phyloP scores from a whole-genome alignment of 352 stramenopile genomes.

The Phytophthora capsici region DNA sequence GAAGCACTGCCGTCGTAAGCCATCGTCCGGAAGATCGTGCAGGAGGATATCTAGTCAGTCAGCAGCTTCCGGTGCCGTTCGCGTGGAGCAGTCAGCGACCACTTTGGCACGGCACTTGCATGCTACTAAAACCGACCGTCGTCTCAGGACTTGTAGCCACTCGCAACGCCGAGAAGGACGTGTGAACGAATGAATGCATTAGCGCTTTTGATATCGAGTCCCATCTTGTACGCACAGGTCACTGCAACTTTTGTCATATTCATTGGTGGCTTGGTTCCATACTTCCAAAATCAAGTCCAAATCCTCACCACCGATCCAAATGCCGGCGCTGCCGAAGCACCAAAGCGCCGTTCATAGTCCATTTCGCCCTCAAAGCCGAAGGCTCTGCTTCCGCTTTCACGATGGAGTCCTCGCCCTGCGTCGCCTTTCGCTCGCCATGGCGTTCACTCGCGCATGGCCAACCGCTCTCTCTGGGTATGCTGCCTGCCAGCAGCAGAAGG shows the following conservation, averaged over 20 bases:
- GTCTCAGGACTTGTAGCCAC: conserved; percentile 9
- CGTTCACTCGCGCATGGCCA: conserved; percentile 40
- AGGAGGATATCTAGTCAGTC: conserved; percentile 90
- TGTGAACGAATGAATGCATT: conserved; percentile 23
- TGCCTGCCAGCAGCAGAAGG: conserved; percentile 71
- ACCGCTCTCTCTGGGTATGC: conserved; percentile 36
- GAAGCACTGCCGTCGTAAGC: conserved; percentile 91
- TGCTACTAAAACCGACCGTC: conserved; percentile 36
- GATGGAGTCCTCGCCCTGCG: conserved; percentile 71
- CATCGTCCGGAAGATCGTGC: conserved; percentile 92
- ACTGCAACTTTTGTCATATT: too few species aligned
- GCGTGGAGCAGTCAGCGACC: background rate
- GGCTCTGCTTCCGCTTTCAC: conserved; percentile 24
- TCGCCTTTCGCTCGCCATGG: conserved; percentile 55
- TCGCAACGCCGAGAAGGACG: background rate
- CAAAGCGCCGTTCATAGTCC: conserved; percentile 13
- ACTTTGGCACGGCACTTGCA: background rate
- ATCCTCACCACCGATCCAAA: too few species aligned
- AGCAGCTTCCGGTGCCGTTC: conserved; percentile 4
- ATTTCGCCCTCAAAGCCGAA: conserved; percentile 32
- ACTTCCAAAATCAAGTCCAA: too few species aligned
- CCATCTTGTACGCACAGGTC: background rate
- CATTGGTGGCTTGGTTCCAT: too few species aligned
- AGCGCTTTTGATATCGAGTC: conserved; percentile 32
- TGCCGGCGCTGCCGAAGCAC: conserved; percentile 1